Evolutionary conservation across 768 basidiomycete species (phyloP), one percentile per base, ranked within the genome.

Genomic region (Amanita jacksonii): DNA sequence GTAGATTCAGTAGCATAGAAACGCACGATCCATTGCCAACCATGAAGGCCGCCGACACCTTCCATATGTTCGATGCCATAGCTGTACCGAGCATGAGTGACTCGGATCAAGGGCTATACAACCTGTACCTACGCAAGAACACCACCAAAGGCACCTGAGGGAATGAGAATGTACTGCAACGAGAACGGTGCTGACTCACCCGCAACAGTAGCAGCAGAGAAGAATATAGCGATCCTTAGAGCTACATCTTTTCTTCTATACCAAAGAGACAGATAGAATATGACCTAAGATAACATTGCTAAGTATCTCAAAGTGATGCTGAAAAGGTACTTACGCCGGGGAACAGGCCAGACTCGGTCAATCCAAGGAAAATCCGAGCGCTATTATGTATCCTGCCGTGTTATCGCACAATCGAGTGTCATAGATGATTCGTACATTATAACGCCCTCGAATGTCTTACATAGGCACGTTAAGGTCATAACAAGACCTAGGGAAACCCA

Each of bases 151-250:
- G 60, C 55, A 63, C 76, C 50, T 63, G 58, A 47, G 62, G 51
- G 45, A 27, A 13, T 39, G 4, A 46, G 13, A n/a, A 28, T 15
- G 15, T 28, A n/a, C n/a, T n/a, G n/a, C n/a, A n/a, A n/a, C n/a
- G n/a, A n/a, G n/a, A n/a, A n/a, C n/a, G n/a, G n/a, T n/a, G n/a
- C n/a, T n/a, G n/a, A 4, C 40, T 49, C 28, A 55, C 69, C 77
- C 13, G 77, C 71, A 27, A 74, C 53, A 1, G 76, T 78, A 8
- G 77, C 76, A 28, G 77, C 76, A 15, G 72, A 72, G 56, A 79
- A 79, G 64, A 82, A 81, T 28, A 81, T 63, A 3, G 79, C 76
- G 44, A 79, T 69, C 20, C 79, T 70, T 52, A 60, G 62, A 13
- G 73, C 77, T 34, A 78, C 70, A 52, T 82, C 79, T 41, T 62